A percentile compares a stretch with the other conserved stretches of the same genome.
Evolutionary conservation across 1,284 basidiomycete species (phyloP).

Genomic region (Rhodotorula glutinis): DNA sequence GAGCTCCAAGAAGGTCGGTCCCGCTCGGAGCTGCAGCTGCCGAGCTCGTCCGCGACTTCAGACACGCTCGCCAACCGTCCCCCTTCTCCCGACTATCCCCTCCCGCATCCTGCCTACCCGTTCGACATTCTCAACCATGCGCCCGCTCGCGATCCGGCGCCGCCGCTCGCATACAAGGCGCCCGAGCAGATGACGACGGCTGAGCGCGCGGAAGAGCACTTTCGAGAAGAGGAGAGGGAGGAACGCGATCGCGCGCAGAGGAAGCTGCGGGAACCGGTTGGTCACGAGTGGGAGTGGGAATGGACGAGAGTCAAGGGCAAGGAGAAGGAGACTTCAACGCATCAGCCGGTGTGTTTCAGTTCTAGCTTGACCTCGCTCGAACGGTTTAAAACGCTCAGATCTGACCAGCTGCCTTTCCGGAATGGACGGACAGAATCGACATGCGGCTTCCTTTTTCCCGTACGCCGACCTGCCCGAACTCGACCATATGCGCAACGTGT

Average conservation of each 20-base stretch:
- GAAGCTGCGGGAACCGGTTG: conserved; percentile 1
- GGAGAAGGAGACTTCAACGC: background rate
- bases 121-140: conserved; percentile 21
- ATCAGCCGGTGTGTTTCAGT: background rate
- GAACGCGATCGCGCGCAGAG: background rate
- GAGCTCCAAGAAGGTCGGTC: no score
- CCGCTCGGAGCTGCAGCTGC: no score
- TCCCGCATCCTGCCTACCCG: background rate
- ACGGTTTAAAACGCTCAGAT: no score
- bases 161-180: background rate
- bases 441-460: conserved; percentile 36
- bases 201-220: background rate
- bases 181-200: background rate
- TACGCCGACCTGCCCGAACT: conserved; percentile 13
- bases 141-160: conserved; percentile 4
- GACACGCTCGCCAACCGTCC: no score
- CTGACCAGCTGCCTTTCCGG: background rate
- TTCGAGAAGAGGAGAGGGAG: background rate
- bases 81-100: conserved; percentile 2
- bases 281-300: conserved; percentile 3
- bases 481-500: conserved; percentile 17
- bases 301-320: conserved; percentile 3
- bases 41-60: no score
- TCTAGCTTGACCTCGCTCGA: no score
- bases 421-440: background rate